A percentile compares a stretch with the other conserved stretches of the same genome.
phyloP scores from a whole-genome alignment of 2,329 filamentous ascomycete species.

The Aspergillus neoniger region DNA sequence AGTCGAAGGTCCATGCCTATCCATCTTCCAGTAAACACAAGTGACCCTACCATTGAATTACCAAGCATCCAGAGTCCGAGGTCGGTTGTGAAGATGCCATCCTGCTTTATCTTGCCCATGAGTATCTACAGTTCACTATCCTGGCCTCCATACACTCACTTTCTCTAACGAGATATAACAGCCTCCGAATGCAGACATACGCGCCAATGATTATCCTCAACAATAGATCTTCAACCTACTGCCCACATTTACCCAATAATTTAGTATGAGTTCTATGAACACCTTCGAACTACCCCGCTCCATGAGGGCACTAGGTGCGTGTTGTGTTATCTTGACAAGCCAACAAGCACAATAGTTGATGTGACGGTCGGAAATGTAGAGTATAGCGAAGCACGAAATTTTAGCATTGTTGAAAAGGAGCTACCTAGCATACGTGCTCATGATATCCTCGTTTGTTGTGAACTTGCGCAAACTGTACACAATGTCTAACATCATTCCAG shows the following conservation, averaged over 20 bases:
- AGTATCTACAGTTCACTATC: too few species aligned
- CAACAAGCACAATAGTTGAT: neutral
- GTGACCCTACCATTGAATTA: too few species aligned
- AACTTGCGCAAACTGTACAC: neutral
- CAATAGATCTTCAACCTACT: neutral
- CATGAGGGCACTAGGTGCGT: neutral
- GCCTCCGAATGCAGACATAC: too few species aligned
- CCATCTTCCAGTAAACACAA: too few species aligned
- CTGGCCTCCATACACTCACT: too few species aligned
- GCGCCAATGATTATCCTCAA: neutral
- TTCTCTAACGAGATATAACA: too few species aligned
- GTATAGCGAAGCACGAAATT: constrained; percentile 64
- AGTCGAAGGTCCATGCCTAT: too few species aligned
- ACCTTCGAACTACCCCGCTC: neutral
- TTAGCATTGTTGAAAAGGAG: constrained; percentile 62
- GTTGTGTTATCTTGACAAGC: too few species aligned
- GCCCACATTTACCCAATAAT: neutral
- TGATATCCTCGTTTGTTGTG: constrained; percentile 53
- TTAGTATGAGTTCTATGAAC: neutral
- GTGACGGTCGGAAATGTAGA: neutral
- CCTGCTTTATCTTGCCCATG: too few species aligned
- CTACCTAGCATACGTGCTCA: constrained; percentile 62
- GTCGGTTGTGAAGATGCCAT: too few species aligned
- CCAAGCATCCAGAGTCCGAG: too few species aligned
- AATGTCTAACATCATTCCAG: constrained; percentile 23